These are phyloP conservation scores for Crassisporium funariophilum DNA, from an alignment of 768 basidiomycete genomes.

Conservation along the genomic window DNA sequence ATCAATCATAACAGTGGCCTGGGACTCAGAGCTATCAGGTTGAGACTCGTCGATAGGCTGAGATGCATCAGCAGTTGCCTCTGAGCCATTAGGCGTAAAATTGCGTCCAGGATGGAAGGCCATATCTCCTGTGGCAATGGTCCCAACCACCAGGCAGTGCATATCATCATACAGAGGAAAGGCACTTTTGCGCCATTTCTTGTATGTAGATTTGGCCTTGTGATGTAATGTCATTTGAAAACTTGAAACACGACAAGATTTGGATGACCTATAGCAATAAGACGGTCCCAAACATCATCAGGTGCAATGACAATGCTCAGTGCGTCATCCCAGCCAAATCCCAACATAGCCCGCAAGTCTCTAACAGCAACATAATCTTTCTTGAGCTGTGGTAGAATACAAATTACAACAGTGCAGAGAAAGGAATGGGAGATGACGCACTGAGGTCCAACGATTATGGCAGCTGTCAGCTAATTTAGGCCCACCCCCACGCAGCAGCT, in stretches of 20 bases:
- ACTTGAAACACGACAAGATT: neutral
- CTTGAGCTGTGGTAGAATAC: neutral
- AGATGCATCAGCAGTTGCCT: neutral
- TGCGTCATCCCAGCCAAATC: neutral
- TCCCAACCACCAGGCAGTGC: slow-evolving; percentile 12
- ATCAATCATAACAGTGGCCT: neutral
- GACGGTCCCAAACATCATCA: neutral
- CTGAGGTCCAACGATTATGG: neutral
- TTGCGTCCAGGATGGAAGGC: slow-evolving; percentile 11
- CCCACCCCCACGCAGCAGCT: neutral
- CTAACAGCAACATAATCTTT: neutral
- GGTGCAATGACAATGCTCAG: neutral
- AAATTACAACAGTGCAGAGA: neutral
- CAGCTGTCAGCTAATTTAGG: neutral
- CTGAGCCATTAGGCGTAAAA: slow-evolving; percentile 3
- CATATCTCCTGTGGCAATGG: slow-evolving; percentile 7
- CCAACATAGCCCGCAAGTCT: neutral
- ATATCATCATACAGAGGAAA: slow-evolving; percentile 24
- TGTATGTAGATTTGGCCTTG: neutral
- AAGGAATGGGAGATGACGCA: neutral
- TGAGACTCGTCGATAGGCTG: neutral
- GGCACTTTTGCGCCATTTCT: slow-evolving; percentile 24
- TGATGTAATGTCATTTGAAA: neutral
- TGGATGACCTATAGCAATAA: neutral
- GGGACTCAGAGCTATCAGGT: neutral